phyloP scores from a whole-genome alignment of 192 early-diverging fungal species.

The Coemansia sp. region DNA sequence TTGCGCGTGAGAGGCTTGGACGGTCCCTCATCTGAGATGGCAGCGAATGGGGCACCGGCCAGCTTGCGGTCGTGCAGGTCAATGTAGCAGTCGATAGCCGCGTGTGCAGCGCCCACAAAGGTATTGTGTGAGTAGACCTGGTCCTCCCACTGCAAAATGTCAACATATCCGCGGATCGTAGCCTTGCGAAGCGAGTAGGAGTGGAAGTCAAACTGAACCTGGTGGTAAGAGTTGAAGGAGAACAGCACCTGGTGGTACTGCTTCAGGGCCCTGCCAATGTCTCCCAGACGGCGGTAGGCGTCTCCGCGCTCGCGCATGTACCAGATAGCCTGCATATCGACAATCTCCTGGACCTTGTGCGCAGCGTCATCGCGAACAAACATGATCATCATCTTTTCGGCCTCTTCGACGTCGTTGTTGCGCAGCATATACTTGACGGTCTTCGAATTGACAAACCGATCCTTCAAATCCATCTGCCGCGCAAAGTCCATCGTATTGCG shows the following conservation, averaged over 20 bases:
- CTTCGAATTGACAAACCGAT: slow-evolving; percentile 94
- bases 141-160: slow-evolving; percentile 79
- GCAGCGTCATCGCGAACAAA: slow-evolving; percentile 66
- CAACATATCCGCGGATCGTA: slow-evolving; percentile 83
- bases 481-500: slow-evolving; percentile 80
- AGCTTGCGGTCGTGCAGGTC: slow-evolving; percentile 49
- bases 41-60: slow-evolving; percentile 31
- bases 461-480: slow-evolving; percentile 87
- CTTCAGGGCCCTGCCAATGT: slow-evolving; percentile 83
- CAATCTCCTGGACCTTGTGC: slow-evolving; percentile 75
- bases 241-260: slow-evolving; percentile 80
- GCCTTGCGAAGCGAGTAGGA: slow-evolving; percentile 86
- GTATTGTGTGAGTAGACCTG: slow-evolving; percentile 66
- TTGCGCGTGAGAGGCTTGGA: slow-evolving; percentile 53
- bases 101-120: slow-evolving; percentile 72
- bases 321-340: slow-evolving; percentile 93
- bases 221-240: slow-evolving; percentile 80
- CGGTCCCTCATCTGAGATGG: slow-evolving; percentile 24
- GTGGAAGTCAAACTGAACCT: slow-evolving; percentile 98
- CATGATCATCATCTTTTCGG: slow-evolving; percentile 78
- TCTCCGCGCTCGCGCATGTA: slow-evolving; percentile 78
- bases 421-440: slow-evolving; percentile 92
- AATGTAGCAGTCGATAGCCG: slow-evolving; percentile 66
- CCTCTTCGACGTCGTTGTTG: slow-evolving; percentile 74
- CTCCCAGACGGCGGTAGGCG: slow-evolving; percentile 64